phyloP scores from a whole-genome alignment of 2,329 filamentous ascomycete species.

The Cryphonectria naterciae region DNA sequence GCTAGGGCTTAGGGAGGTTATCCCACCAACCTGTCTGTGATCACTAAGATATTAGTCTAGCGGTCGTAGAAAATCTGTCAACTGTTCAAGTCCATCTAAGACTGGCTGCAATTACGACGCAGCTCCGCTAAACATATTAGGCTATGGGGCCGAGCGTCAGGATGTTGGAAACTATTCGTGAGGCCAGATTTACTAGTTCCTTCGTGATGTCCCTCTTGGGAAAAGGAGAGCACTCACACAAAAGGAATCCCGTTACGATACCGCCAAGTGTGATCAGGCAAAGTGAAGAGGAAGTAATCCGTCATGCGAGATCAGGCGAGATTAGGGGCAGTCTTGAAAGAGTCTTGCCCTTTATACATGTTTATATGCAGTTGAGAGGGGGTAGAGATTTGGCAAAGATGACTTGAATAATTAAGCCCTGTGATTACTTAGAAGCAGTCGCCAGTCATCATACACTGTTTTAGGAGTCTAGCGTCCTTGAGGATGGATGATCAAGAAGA shows the following conservation, averaged over 20 bases:
- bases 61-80: not conserved
- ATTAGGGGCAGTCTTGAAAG: not conserved
- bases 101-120: not conserved
- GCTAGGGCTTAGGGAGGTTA: not conserved
- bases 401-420: not conserved
- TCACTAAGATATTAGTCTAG: not conserved
- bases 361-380: not conserved
- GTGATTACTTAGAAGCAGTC: not conserved
- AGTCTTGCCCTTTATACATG: not conserved
- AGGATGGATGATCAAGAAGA: no score
- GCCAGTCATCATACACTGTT: no score
- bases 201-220: not conserved
- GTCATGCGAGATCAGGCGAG: not conserved
- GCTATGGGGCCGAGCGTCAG: not conserved
- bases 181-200: not conserved
- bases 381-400: not conserved
- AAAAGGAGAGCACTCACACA: not conserved
- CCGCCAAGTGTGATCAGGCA: not conserved
- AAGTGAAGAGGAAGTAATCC: not conserved
- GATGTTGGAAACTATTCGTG: not conserved
- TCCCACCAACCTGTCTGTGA: not conserved
- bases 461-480: no score
- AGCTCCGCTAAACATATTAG: not conserved
- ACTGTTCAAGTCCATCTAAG: not conserved
- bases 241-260: no score